Conservation (phyloP, 148 eudicot genomes). For the Nepenthes gracilis region DNA sequence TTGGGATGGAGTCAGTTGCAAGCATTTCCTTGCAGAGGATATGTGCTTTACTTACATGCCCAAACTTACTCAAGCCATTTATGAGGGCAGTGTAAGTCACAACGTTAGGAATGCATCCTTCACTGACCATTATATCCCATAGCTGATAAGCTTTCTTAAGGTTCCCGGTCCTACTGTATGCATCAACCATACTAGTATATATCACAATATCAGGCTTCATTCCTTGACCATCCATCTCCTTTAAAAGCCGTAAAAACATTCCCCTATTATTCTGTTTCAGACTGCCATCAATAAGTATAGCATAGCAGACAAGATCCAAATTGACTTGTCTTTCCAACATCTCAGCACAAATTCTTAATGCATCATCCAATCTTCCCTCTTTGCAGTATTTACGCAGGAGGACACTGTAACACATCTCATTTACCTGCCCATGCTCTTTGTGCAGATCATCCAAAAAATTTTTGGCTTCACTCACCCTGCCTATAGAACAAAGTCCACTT, state of each 20-base stretch:
- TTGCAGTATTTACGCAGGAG: conserved; percentile 56
- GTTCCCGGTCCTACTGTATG: conserved; percentile 55
- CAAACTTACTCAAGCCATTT: conserved; percentile 54
- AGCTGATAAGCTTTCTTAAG: conserved; percentile 52
- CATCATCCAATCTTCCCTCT: conserved; percentile 68
- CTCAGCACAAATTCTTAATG: conserved; percentile 41
- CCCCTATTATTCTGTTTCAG: conserved; percentile 36
- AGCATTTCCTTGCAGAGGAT: conserved; percentile 60
- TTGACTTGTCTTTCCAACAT: conserved; percentile 54
- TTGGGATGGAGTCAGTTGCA: conserved; percentile 35
- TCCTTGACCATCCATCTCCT: conserved; percentile 56
- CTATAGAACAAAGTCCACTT: conserved; percentile 55
- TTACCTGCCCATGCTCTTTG: conserved; percentile 34
- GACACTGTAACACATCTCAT: conserved; percentile 67
- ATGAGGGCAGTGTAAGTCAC: conserved; percentile 66
- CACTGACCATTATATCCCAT: conserved; percentile 67
- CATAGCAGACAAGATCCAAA: conserved; percentile 64
- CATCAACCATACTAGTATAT: conserved; percentile 63
- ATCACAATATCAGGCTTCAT: conserved; percentile 67
- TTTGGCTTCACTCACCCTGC: conserved; percentile 56
- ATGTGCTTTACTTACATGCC: conserved; percentile 49
- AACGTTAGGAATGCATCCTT: conserved; percentile 61
- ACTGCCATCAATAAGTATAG: conserved; percentile 52
- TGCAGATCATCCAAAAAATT: conserved; percentile 57
- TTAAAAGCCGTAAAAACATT: conserved; percentile 29